Evolutionary conservation across 345 rosid species (phyloP).

Genomic region (Tarenaya hassleriana): DNA sequence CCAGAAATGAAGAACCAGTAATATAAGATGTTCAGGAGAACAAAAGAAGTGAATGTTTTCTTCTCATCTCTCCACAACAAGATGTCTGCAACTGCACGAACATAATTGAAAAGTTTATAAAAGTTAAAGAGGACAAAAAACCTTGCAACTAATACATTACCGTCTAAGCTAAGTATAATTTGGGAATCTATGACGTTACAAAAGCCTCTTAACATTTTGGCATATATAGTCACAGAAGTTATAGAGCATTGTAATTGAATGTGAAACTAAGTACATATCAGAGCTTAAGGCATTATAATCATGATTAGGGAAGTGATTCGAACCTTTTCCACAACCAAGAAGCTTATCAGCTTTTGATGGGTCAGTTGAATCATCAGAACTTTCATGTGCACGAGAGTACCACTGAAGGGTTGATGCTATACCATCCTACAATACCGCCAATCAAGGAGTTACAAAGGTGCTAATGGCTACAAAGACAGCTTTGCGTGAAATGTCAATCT

Average conservation of each 20-base stretch:
- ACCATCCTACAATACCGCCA: constrained; percentile 57
- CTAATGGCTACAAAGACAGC: constrained; percentile 14
- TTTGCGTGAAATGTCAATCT: constrained; percentile 8
- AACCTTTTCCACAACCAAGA: constrained; percentile 86
- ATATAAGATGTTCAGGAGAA: constrained; percentile 43
- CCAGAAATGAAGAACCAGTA: constrained; percentile 78
- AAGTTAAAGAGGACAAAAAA: not conserved
- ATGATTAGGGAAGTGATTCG: constrained; percentile 17
- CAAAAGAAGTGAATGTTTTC: constrained; percentile 59
- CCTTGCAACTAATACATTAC: constrained; percentile 3
- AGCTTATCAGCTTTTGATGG: constrained; percentile 68
- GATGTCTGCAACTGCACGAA: constrained; percentile 68
- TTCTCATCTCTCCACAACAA: constrained; percentile 94
- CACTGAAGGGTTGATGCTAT: constrained; percentile 55
- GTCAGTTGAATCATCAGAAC: constrained; percentile 27
- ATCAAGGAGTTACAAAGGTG: not conserved
- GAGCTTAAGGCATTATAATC: not conserved
- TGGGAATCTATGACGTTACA: not conserved
- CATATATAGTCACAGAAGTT: not conserved
- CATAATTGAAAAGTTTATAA: constrained; percentile 17
- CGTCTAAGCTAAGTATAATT: not conserved
- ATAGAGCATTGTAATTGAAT: constrained; percentile 1
- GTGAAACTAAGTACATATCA: constrained; percentile 4
- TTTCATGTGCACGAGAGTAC: constrained; percentile 51
- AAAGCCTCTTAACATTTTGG: too few relatives aligned